A percentile compares a stretch with the other conserved stretches of the same genome.
phyloP scores from a whole-genome alignment of 768 basidiomycete species.

The Clathrus columnatus region DNA sequence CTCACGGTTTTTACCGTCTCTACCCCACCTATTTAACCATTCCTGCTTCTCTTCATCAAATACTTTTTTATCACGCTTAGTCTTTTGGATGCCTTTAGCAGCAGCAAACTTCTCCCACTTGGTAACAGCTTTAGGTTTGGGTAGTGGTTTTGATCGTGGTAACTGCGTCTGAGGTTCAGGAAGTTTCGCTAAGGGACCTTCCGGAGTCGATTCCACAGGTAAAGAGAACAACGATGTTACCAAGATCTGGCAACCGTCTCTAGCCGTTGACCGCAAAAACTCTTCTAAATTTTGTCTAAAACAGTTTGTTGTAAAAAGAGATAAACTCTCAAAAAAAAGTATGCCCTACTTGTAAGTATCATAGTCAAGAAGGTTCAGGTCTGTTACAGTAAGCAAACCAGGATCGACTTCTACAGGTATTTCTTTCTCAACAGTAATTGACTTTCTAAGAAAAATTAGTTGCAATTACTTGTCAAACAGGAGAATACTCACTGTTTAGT shows the following conservation, averaged over 20 bases:
- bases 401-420: slow-evolving; percentile 73
- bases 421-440: slow-evolving; percentile 66
- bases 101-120: slow-evolving; percentile 95
- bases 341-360: slow-evolving; percentile 68
- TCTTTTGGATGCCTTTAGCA: slow-evolving; percentile 87
- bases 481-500: slow-evolving; percentile 5
- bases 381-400: slow-evolving; percentile 77
- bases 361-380: slow-evolving; percentile 78
- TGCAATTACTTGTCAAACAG: background rate
- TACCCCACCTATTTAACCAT: slow-evolving; percentile 89
- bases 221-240: slow-evolving; percentile 73
- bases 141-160: slow-evolving; percentile 87
- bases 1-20: slow-evolving; percentile 81
- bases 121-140: slow-evolving; percentile 84
- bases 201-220: slow-evolving; percentile 62
- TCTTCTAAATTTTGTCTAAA: slow-evolving; percentile 68
- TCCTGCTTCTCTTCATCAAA: slow-evolving; percentile 96
- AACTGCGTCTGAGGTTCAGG: slow-evolving; percentile 69
- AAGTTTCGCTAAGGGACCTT: slow-evolving; percentile 77
- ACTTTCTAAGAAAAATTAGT: slow-evolving; percentile 38
- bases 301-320: background rate
- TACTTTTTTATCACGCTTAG: slow-evolving; percentile 62
- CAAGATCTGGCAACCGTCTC: slow-evolving; percentile 77
- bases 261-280: slow-evolving; percentile 68
- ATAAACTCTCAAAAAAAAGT: background rate